Evolutionary conservation across 768 basidiomycete genomes (phyloP).

Genomic region (Serendipita sp.): DNA sequence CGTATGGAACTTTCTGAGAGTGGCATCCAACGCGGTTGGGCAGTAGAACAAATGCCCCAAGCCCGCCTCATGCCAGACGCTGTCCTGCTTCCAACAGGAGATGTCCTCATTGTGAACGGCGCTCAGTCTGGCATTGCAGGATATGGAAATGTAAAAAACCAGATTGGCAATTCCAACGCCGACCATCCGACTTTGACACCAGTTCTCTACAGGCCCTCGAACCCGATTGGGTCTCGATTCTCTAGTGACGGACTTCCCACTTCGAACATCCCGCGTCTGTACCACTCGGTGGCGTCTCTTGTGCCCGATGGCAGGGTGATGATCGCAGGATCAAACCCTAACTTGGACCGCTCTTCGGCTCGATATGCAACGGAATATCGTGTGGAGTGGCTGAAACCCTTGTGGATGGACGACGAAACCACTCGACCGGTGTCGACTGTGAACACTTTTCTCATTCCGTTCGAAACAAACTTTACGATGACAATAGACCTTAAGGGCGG

Average conservation of each 20-base stretch:
- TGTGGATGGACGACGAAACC: constrained; percentile 51
- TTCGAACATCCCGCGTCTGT: constrained; percentile 55
- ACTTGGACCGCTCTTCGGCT: constrained; percentile 55
- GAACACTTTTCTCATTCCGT: not conserved
- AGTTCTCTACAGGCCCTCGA: constrained; percentile 48
- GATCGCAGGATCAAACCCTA: constrained; percentile 75
- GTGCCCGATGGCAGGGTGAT: constrained; percentile 55
- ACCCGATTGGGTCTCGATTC: constrained; percentile 41
- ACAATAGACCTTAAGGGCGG: constrained; percentile 15
- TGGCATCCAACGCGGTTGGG: constrained; percentile 55
- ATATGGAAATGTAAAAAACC: constrained; percentile 54
- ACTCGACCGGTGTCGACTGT: constrained; percentile 18
- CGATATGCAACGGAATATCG: constrained; percentile 75
- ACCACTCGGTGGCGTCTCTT: constrained; percentile 70
- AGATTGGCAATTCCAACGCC: constrained; percentile 63
- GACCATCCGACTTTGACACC: constrained; percentile 53
- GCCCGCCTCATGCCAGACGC: constrained; percentile 65
- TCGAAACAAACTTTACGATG: constrained; percentile 9
- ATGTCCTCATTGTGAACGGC: constrained; percentile 61
- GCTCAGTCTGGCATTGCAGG: constrained; percentile 58
- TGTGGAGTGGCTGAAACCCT: constrained; percentile 72
- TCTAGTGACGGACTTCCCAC: constrained; percentile 37
- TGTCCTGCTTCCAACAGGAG: constrained; percentile 63
- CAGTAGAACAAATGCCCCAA: constrained; percentile 56
- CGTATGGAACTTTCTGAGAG: constrained; percentile 46